Evolutionary conservation across 2,329 filamentous ascomycete species (phyloP), one percentile per base, ranked within the genome.

Genomic region (Scedosporium minutisporum): DNA sequence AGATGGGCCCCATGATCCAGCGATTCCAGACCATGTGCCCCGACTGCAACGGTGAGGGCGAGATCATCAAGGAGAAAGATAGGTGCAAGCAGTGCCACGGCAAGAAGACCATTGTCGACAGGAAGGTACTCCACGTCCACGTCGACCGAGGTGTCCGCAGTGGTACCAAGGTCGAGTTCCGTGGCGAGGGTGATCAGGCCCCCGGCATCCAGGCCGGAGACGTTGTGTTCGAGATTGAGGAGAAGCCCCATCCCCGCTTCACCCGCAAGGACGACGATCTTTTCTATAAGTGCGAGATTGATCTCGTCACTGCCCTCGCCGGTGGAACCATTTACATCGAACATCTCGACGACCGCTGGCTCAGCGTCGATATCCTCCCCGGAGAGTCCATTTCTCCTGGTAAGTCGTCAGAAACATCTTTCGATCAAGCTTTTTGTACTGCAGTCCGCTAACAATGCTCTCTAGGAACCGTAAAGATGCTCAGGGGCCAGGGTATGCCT

Each of bases 1-100:
- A 99, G 79, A 97, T 99, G 93, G 95, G 95, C 60, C 95, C 95
- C 64, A 99, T 99, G 95, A 97, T 99, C 70, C 96, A 99, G 80
- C 91, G 95, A 64, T 99, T 99, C 87, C 95, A 99, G 83, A 97
- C 93, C 33, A 93, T 97, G 70, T 99, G 95, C 84, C 90, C 93
- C 29, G 96, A 99, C 79, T 99, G 95, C 76, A 93, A 95, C 70
- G 96, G 96, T 66, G 95, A 99, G 77, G 93, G 95, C 65, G 95
- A 99, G 81, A 92, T 89, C 67, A 93, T 99, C 76, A 91, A 91
- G 73, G 93, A 97, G 68, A 96, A 96, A 82, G 95, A 99, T 76
- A 89, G 91, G 71, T 99, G 95, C 89, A 97, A 97, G 87, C 84
- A 86, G 73, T 99, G 95, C 80, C 86, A 84, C 71, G 95, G 93